These are phyloP conservation scores for Boletales sp. DNA, from an alignment of 768 basidiomycete species.

Conservation along the genomic window DNA sequence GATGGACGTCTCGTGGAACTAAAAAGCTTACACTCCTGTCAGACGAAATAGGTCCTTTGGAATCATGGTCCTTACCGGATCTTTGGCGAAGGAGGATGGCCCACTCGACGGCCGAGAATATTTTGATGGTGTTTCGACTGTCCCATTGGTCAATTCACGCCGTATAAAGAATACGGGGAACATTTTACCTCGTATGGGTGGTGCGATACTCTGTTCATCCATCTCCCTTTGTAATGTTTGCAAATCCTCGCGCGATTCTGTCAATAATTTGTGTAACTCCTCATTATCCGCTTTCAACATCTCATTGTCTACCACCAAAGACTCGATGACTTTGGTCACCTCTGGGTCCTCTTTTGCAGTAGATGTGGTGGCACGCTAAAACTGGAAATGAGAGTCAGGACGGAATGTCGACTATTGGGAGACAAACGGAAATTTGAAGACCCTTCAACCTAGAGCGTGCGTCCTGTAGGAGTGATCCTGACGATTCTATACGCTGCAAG, in stretches of 20 bases:
- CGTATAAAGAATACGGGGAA: not conserved
- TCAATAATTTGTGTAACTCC: conserved; percentile 70
- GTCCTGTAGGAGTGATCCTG: conserved; percentile 63
- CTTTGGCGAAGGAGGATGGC: conserved; percentile 40
- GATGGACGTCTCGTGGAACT: conserved; percentile 28
- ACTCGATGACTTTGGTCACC: conserved; percentile 68
- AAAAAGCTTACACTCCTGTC: conserved; percentile 21
- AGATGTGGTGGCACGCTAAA: conserved; percentile 39
- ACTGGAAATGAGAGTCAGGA: conserved; percentile 15
- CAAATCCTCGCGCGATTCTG: conserved; percentile 75
- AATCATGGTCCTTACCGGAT: conserved; percentile 39
- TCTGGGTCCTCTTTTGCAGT: conserved; percentile 47
- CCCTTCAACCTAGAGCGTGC: conserved; percentile 60
- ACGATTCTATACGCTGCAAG: conserved; percentile 57
- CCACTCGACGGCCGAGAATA: conserved; percentile 43
- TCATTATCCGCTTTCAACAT: conserved; percentile 75
- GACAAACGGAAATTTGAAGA: conserved; percentile 55
- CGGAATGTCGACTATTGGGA: not conserved
- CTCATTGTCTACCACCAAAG: conserved; percentile 85
- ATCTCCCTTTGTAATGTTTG: conserved; percentile 67
- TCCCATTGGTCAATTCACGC: conserved; percentile 3
- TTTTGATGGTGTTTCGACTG: conserved; percentile 35
- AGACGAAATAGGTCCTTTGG: conserved; percentile 26
- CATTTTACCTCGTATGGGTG: conserved; percentile 41
- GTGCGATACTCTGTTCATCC: conserved; percentile 62